phyloP scores from a whole-genome alignment of 2,329 filamentous ascomycete species.

The Lasiodiplodia sp. region DNA sequence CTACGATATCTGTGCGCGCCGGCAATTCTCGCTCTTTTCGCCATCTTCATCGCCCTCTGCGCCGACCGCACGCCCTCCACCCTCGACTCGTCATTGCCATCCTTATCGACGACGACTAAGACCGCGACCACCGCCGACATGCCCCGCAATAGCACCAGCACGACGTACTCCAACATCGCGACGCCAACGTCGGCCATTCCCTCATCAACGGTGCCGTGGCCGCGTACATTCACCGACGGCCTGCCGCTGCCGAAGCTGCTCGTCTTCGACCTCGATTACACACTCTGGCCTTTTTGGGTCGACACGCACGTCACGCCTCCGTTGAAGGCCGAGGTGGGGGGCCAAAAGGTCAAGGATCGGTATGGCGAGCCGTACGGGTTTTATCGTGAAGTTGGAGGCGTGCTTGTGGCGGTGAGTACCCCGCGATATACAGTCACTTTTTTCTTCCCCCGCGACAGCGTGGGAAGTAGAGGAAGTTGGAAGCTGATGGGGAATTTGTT shows the following conservation, averaged over 20 bases:
- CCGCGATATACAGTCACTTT: not conserved
- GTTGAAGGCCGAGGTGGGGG: conserved; percentile 59
- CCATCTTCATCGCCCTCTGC: conserved; percentile 10
- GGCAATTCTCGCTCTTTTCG: conserved; percentile 7
- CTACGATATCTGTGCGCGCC: not conserved
- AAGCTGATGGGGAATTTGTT: not conserved
- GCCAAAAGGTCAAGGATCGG: conserved; percentile 59
- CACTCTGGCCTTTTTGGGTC: conserved; percentile 98
- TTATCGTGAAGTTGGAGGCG: conserved; percentile 53
- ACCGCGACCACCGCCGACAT: conserved; percentile 33
- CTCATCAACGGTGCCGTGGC: conserved; percentile 48
- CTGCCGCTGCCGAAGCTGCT: conserved; percentile 81
- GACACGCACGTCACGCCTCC: conserved; percentile 88
- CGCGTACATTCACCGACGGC: conserved; percentile 67
- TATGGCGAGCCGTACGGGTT: conserved; percentile 57
- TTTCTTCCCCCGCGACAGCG: not conserved
- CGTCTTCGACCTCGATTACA: conserved; percentile 97
- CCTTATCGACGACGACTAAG: not conserved
- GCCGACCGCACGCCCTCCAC: not conserved
- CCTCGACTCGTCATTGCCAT: not conserved
- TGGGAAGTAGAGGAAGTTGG: not conserved
- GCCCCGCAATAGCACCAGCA: conserved; percentile 39
- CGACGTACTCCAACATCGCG: conserved; percentile 35
- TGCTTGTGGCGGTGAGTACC: conserved; percentile 47
- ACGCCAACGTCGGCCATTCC: conserved; percentile 44